Evolutionary conservation across 306 rosid species (phyloP).

Genomic region (Cicer cuneatum): DNA sequence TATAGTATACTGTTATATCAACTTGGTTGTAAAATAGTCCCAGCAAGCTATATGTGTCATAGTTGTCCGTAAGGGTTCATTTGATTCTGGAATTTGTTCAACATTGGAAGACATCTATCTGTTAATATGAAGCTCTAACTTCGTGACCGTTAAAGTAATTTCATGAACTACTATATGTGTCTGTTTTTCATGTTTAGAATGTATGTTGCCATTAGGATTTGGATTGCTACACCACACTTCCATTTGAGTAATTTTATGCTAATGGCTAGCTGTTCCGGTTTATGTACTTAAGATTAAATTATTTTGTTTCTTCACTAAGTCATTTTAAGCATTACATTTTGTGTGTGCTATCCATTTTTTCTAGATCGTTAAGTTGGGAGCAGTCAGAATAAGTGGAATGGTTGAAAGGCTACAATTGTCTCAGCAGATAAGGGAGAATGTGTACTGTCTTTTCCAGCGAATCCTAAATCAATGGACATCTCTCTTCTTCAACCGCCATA

Average conservation of each 20-base stretch:
- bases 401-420: slow-evolving; percentile 93
- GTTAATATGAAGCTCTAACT: slow-evolving; percentile 11
- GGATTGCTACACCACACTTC: background rate
- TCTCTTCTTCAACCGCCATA: slow-evolving; percentile 88
- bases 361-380: slow-evolving; percentile 89
- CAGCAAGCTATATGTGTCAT: slow-evolving; percentile 6
- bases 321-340: slow-evolving; percentile 36
- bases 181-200: slow-evolving; percentile 2
- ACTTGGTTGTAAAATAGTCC: slow-evolving; percentile 15
- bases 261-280: slow-evolving; percentile 28
- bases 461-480: slow-evolving; percentile 79
- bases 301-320: slow-evolving; percentile 10
- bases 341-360: slow-evolving; percentile 41
- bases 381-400: slow-evolving; percentile 97
- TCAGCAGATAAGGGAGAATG: slow-evolving; percentile 88
- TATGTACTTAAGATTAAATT: slow-evolving; percentile 31
- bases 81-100: slow-evolving; percentile 16
- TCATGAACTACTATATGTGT: slow-evolving; percentile 11
- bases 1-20: slow-evolving; percentile 13
- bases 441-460: slow-evolving; percentile 90
- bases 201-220: slow-evolving; percentile 26
- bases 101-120: slow-evolving; percentile 19
- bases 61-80: slow-evolving; percentile 30
- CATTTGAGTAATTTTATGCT: slow-evolving; percentile 14
- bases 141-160: slow-evolving; percentile 1